These are phyloP conservation scores for Salix arbutifolia DNA, from an alignment of 345 rosid species.

Conservation along the genomic window DNA sequence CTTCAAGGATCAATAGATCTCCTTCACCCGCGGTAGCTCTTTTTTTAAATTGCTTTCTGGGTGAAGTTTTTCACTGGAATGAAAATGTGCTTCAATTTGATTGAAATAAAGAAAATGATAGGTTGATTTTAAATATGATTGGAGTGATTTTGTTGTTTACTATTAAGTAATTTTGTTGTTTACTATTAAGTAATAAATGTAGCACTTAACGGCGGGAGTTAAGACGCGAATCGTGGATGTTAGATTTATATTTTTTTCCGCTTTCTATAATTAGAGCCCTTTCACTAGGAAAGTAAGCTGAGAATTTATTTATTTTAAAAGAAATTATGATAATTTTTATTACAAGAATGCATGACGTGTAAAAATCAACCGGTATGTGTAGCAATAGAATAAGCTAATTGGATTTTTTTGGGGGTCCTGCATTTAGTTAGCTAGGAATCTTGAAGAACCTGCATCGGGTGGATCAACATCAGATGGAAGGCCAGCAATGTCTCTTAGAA, in stretches of 20 bases:
- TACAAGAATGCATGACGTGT: not conserved
- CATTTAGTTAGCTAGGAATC: slow-evolving; percentile 49
- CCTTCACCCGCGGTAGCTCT: slow-evolving; percentile 77
- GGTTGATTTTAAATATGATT: not conserved
- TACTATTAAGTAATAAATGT: not conserved
- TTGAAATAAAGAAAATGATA: not conserved
- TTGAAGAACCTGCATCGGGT: slow-evolving; percentile 34
- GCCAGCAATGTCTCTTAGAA: slow-evolving; percentile 43
- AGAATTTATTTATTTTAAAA: not conserved
- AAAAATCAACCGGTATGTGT: not conserved
- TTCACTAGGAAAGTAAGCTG: not conserved
- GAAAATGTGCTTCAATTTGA: not conserved
- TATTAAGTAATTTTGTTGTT: not conserved
- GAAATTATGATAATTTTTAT: not conserved
- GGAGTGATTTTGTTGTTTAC: not conserved
- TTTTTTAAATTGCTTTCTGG: not conserved
- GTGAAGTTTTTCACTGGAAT: not conserved
- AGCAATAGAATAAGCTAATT: slow-evolving; percentile 7
- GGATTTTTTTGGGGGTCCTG: slow-evolving; percentile 7
- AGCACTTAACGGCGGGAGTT: not conserved
- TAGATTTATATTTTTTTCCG: not conserved
- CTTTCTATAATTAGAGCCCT: not conserved
- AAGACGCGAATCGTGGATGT: not conserved
- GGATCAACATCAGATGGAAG: slow-evolving; percentile 61
- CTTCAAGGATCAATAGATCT: slow-evolving; percentile 49